Percentiles rank a stretch among this genome's conserved stretches.
These are phyloP conservation scores for Cerioporus squamosus DNA, from an alignment of 1,284 basidiomycete genomes.

Conservation along the genomic window DNA sequence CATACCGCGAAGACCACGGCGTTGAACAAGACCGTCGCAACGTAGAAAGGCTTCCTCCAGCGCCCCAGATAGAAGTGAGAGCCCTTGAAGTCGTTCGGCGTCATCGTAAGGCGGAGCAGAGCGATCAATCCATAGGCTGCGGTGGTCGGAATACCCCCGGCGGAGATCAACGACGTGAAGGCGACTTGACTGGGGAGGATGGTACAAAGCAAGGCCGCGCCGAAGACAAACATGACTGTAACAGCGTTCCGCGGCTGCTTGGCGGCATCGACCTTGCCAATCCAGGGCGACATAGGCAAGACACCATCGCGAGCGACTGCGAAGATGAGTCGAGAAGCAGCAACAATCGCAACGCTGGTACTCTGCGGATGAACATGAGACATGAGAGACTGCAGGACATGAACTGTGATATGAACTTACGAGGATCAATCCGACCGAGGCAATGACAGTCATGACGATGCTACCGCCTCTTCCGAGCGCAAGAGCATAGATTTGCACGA, in stretches of 20 bases:
- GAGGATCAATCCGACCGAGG: constrained; percentile 77
- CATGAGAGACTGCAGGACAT: background rate
- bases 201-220: constrained; percentile 73
- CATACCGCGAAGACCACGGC: constrained; percentile 72
- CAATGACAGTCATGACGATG: constrained; percentile 84
- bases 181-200: constrained; percentile 87
- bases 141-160: constrained; percentile 80
- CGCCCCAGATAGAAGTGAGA: constrained; percentile 75
- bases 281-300: constrained; percentile 80
- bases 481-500: constrained; percentile 82
- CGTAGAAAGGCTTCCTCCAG: constrained; percentile 69
- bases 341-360: constrained; percentile 83
- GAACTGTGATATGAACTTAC: constrained; percentile 43
- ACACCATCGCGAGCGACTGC: constrained; percentile 90
- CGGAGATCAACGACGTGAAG: constrained; percentile 84
- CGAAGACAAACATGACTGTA: constrained; percentile 81
- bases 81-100: constrained; percentile 72
- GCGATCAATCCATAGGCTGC: constrained; percentile 84
- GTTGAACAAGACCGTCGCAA: constrained; percentile 72
- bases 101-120: constrained; percentile 71
- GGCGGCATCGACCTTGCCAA: constrained; percentile 67
- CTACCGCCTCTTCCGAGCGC: constrained; percentile 79
- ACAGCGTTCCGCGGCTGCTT: constrained; percentile 84
- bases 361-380: constrained; percentile 58
- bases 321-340: constrained; percentile 83